phyloP scores from a whole-genome alignment of 2,329 filamentous ascomycete species.

The Colletotrichum sp. region DNA sequence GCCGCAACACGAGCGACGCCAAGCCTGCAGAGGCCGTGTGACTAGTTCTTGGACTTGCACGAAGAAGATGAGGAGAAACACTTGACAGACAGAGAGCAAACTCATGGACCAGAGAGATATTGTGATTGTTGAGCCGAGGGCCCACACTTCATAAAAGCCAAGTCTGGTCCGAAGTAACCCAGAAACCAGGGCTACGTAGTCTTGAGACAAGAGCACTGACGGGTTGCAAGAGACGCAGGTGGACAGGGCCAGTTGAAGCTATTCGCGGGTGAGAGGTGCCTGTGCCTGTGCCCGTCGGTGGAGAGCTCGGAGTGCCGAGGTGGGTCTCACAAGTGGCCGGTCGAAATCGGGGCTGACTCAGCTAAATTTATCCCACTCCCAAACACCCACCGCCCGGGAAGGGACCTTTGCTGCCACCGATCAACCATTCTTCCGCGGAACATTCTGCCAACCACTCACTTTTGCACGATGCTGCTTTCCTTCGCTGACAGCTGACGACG shows the following conservation, averaged over 20 bases:
- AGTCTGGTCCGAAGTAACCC: not conserved
- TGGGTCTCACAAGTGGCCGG: not conserved
- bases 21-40: not conserved
- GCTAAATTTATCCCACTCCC: not conserved
- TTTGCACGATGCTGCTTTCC: slow-evolving; percentile 10
- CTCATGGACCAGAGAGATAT: not conserved
- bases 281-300: not conserved
- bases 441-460: not conserved
- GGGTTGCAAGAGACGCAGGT: not conserved
- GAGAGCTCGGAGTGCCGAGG: not conserved
- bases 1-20: not conserved
- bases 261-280: not conserved
- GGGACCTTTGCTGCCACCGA: not conserved
- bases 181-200: not conserved
- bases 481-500: not conserved
- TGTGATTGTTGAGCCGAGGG: not conserved
- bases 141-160: not conserved
- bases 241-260: slow-evolving; percentile 1
- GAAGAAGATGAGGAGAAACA: not conserved
- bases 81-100: not conserved
- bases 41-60: not conserved
- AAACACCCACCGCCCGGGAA: not conserved
- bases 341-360: not conserved
- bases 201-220: slow-evolving; percentile 10
- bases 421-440: not conserved